Conservation (phyloP, 2,329 filamentous ascomycete species). For the Penicillium sp. region DNA sequence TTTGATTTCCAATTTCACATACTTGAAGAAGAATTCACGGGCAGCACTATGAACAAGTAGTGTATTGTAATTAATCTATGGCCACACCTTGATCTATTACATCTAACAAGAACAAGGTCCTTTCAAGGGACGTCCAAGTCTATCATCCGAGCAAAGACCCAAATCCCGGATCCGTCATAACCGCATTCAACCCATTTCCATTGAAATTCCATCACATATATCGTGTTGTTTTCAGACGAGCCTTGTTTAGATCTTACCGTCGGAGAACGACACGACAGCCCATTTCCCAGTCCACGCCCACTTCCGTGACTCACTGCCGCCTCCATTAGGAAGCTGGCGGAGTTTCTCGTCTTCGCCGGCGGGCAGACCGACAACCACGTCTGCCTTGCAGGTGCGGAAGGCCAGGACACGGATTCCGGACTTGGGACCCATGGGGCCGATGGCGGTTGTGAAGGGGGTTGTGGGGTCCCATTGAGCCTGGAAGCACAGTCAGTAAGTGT, state of each 20-base stretch:
- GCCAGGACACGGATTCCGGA: conserved; percentile 86
- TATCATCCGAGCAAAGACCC: conserved; percentile 6
- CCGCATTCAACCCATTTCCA: background rate
- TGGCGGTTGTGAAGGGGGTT: conserved; percentile 81
- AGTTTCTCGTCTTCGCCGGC: conserved; percentile 83
- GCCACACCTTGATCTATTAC: background rate
- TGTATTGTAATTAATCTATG: conserved; percentile 5
- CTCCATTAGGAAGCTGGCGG: conserved; percentile 70
- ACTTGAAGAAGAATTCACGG: background rate
- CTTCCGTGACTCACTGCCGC: conserved; percentile 71
- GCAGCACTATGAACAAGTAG: background rate
- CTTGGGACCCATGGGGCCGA: conserved; percentile 81
- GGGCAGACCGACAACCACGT: conserved; percentile 88
- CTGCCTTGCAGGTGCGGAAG: conserved; percentile 93
- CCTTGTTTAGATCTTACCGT: conserved; percentile 62
- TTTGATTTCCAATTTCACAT: background rate
- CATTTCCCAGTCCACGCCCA: conserved; percentile 98
- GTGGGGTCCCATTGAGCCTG: conserved; percentile 82
- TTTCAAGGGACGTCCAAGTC: background rate
- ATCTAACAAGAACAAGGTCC: background rate
- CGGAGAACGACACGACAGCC: conserved; percentile 87
- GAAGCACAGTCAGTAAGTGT: background rate
- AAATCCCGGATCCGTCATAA: background rate
- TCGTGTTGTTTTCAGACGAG: too few relatives aligned
- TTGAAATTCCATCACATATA: background rate